phyloP scores from a whole-genome alignment of 345 rosid species.

The Moricandia arvensis region DNA sequence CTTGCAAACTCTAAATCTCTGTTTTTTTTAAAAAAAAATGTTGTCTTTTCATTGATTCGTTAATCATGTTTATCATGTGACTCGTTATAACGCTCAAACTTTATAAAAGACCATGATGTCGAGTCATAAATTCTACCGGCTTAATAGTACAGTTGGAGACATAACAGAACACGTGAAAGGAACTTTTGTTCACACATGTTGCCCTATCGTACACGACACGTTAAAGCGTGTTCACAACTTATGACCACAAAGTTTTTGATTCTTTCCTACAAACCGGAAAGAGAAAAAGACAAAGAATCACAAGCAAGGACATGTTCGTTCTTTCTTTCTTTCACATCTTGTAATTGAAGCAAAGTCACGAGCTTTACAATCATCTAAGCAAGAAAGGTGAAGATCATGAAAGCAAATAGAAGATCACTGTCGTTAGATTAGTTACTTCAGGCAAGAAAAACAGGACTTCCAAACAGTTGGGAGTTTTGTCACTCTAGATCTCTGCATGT shows the following conservation, averaged over 20 bases:
- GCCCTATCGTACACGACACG: slow-evolving; percentile 35
- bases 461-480: slow-evolving; percentile 32
- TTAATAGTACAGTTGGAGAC: not conserved
- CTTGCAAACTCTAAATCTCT: not conserved
- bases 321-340: slow-evolving; percentile 17
- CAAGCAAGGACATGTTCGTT: slow-evolving; percentile 16
- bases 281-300: slow-evolving; percentile 10
- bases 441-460: slow-evolving; percentile 51
- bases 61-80: no score
- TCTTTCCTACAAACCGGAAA: slow-evolving; percentile 14
- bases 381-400: slow-evolving; percentile 12
- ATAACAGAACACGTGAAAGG: slow-evolving; percentile 14
- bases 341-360: slow-evolving; percentile 21
- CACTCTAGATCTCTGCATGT: slow-evolving; percentile 62
- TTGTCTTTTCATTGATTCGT: no score
- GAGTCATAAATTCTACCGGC: not conserved
- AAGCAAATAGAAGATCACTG: not conserved
- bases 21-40: not conserved
- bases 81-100: not conserved
- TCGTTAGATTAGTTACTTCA: slow-evolving; percentile 80
- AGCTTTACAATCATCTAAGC: not conserved
- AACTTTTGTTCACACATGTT: not conserved
- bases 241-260: slow-evolving; percentile 23
- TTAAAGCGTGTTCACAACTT: slow-evolving; percentile 26
- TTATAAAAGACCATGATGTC: not conserved